Conservation (phyloP, 768 basidiomycete species). For the Multifurca ochricompacta region DNA sequence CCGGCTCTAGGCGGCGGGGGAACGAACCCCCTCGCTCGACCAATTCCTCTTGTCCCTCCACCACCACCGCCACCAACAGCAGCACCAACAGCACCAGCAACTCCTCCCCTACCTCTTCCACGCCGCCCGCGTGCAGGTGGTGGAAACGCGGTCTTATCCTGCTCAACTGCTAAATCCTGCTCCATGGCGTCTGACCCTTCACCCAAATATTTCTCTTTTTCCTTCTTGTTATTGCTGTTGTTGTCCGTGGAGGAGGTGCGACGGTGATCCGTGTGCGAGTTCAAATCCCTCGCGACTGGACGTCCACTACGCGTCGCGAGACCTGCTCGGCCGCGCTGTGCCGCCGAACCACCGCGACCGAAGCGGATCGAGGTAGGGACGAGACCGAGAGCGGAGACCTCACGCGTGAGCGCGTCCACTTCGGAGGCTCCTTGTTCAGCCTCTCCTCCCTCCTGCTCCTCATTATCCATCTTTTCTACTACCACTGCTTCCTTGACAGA, state of each 20-base stretch:
- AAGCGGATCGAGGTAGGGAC: conserved; percentile 66
- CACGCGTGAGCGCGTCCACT: conserved; percentile 44
- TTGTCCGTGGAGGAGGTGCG: background rate
- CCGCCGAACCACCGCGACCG: conserved; percentile 54
- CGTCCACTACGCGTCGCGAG: conserved; percentile 28
- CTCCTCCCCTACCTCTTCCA: conserved; percentile 8
- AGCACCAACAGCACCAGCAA: too few relatives aligned
- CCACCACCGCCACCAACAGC: conserved; percentile 6
- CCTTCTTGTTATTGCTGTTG: background rate
- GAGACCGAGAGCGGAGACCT: conserved; percentile 44
- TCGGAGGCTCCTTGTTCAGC: conserved; percentile 19
- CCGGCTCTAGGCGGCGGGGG: conserved; percentile 14
- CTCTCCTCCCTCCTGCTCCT: background rate
- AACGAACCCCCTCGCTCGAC: conserved; percentile 7
- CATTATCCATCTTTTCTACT: background rate
- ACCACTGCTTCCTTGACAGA: background rate
- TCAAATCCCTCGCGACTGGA: background rate
- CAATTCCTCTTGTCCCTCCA: background rate
- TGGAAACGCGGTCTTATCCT: background rate
- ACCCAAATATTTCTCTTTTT: background rate
- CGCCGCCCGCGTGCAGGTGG: conserved; percentile 1
- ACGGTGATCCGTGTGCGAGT: background rate
- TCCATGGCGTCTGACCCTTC: conserved; percentile 4
- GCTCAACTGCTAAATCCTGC: background rate
- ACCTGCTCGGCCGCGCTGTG: conserved; percentile 35